Evolutionary conservation across 441 rosid species (phyloP), one percentile per base, ranked within the genome.

Genomic region (Syzygium malaccense): DNA sequence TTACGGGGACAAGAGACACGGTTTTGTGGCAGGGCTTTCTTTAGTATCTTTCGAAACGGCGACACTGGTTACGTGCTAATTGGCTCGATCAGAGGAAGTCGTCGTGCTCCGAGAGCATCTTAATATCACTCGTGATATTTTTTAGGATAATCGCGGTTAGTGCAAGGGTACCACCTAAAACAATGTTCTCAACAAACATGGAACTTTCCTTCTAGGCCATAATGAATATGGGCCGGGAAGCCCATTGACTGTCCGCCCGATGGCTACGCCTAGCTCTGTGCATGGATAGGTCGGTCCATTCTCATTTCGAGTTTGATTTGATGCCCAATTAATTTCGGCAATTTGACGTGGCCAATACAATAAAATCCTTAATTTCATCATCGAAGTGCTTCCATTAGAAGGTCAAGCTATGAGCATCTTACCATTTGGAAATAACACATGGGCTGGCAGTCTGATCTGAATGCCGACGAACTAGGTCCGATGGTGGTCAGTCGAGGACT

Each of bases 401-500:
- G 20, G 51, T 37, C 23, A 37, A 71, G 11, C 51, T 4, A 37
- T 23, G 9, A 37, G 23, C 83, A 71, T 6, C 17, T 28, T 26
- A 60, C 66, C 17, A 28, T 11, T 68, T 18, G n/a, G 41, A 37
- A 20, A 71, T 37, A 12, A 1, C 48, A 37, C 3, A 0, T 12
- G 83, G 83, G 9, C 0, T 6, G 3, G 17, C 13, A 37, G 9
- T 14, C 14, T 12, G 17, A 37, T 20, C 0, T 12, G 3, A 71
- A 71, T 71, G 83, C 0, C 0, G 1, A 1, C 1, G 1, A 37
- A 10, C 80, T 11, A 37, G 49, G 49, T 20, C 2, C 0, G 2
- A 11, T 4, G 49, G 25, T 2, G 9, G 28, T 1, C 15, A 2
- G 12, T 11, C 14, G n/a, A 75, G 83, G 51, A 75, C 51, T 0